These are phyloP conservation scores for Pyracantha coccinea DNA, from an alignment of 331 rosid species.

Conservation along the genomic window DNA sequence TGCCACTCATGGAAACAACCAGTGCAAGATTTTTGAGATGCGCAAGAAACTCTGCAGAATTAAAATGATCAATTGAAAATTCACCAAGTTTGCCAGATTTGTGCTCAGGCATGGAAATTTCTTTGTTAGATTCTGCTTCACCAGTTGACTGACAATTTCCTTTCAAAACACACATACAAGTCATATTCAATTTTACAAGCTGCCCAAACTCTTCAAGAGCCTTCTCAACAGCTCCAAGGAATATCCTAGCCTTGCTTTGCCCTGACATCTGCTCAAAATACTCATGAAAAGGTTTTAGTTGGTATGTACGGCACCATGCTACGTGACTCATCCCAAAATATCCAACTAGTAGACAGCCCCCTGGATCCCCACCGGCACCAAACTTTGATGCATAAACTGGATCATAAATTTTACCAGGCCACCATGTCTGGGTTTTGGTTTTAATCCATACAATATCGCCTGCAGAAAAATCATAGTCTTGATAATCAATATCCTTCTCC, in stretches of 20 bases:
- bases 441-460: conserved; percentile 57
- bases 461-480: conserved; percentile 17
- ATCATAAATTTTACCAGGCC: conserved; percentile 44
- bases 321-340: conserved; percentile 36
- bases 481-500: conserved; percentile 9
- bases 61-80: conserved; percentile 28
- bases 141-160: background rate
- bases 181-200: conserved; percentile 34
- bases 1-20: conserved; percentile 23
- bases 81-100: conserved; percentile 23
- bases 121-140: conserved; percentile 11
- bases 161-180: conserved; percentile 25
- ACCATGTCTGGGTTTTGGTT: conserved; percentile 47
- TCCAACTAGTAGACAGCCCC: conserved; percentile 18
- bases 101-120: background rate
- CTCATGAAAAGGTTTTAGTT: conserved; percentile 30
- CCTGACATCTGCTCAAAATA: conserved; percentile 26
- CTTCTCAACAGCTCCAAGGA: conserved; percentile 46
- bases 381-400: conserved; percentile 19
- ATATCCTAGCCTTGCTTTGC: conserved; percentile 31
- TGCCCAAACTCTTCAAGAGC: conserved; percentile 46
- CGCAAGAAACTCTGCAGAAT: conserved; percentile 24
- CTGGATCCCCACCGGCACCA: conserved; percentile 8
- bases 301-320: conserved; percentile 29
- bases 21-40: conserved; percentile 27